Base-by-base conservation (phyloP, 345 rosid species). In the Hypericum androsaemum region DNA sequence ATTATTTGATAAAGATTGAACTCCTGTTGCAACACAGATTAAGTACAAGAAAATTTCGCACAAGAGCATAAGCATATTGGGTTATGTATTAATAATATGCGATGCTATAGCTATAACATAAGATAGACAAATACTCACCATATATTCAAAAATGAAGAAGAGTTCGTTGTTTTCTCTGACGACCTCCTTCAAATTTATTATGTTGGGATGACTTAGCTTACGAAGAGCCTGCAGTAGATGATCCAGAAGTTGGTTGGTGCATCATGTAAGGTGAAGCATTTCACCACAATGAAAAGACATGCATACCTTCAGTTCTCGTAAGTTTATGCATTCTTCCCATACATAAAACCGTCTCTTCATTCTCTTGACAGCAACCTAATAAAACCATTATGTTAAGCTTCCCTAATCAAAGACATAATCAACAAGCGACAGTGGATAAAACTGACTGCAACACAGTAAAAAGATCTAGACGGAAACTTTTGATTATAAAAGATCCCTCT, bases 341-440 rank as follows among this genome's bases (percentile, higher is more conserved):
- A 71, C 82, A 58, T 80, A 84, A 67, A 86, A 89, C 53, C 84
- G 86, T 57, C 94, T 77, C 76, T 89, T 89, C 97, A 89, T 89
- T 77, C 75, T 86, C 78, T 89, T 89, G 42, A 89, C 88, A 64
- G 96, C 97, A 80, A 89, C 97, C 97, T 89, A 61, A 60, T 5
- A 58, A 0, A 41, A 48, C 13, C 39, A 14, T 51, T 10, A 51
- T 12, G 51, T 47, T 37, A 1, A 22, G 32, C 32, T 22, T 22
- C 32, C 32, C 32, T 22, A 22, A 22, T 22, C 32, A 22, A 22
- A 1, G 4, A 22, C 32, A 1, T 22, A 22, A 22, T 22, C 32
- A 22, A 22, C 32, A 22, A 22, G 32, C 32, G 2, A 22, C 32
- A 22, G 32, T 22, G 32, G 32, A 22, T 22, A 22, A 22, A 22